phyloP scores from a whole-genome alignment of 2,329 filamentous ascomycete genomes.

The Eutypa lata region DNA sequence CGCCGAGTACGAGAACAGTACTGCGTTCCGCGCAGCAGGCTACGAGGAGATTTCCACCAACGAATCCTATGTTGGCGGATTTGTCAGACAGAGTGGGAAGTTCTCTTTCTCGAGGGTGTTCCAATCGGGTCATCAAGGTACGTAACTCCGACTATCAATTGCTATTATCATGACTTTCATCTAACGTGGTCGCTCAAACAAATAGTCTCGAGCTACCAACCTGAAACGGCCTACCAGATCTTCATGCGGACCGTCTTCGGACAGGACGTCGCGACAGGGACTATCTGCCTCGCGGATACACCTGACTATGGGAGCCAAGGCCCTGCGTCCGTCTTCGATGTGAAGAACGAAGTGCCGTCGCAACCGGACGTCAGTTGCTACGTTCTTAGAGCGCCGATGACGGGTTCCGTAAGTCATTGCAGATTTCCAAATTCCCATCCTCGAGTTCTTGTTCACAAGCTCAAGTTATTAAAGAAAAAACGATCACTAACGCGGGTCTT shows the following conservation, averaged over 20 bases:
- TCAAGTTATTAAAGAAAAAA: neutral
- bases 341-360: conserved; percentile 6
- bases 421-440: too few relatives aligned
- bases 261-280: conserved; percentile 50
- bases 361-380: conserved; percentile 5
- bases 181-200: neutral
- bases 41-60: conserved; percentile 40
- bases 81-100: conserved; percentile 41
- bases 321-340: conserved; percentile 8
- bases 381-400: conserved; percentile 1
- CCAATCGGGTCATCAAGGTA: conserved; percentile 38
- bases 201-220: conserved; percentile 45
- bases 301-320: conserved; percentile 9
- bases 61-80: conserved; percentile 38
- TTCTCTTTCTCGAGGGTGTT: conserved; percentile 44
- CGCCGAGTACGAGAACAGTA: conserved; percentile 36
- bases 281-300: conserved; percentile 28
- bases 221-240: conserved; percentile 45
- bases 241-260: conserved; percentile 46
- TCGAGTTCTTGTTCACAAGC: neutral
- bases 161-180: neutral
- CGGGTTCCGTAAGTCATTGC: neutral
- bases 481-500: neutral
- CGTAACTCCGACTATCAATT: neutral
- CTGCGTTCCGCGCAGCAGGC: conserved; percentile 42